These are phyloP conservation scores for Solanum peruvianum DNA, from an alignment of 257 asterid genomes.

Conservation along the genomic window DNA sequence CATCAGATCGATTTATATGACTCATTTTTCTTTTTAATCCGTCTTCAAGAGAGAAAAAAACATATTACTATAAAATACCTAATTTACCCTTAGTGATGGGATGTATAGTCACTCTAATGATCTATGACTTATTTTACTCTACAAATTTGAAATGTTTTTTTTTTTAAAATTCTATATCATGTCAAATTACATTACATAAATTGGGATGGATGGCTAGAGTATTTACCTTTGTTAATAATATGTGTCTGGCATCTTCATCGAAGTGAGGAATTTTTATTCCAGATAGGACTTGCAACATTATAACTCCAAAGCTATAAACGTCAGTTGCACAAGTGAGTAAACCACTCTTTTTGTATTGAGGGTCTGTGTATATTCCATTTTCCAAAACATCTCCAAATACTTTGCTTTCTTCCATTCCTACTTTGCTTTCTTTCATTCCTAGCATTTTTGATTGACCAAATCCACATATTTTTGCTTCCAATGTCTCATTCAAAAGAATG, in stretches of 20 bases:
- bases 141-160: too few relatives aligned
- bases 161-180: too few relatives aligned
- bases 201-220: not conserved
- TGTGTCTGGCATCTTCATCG: slow-evolving; percentile 50
- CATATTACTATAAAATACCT: too few relatives aligned
- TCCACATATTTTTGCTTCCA: slow-evolving; percentile 68
- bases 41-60: too few relatives aligned
- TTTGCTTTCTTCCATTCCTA: slow-evolving; percentile 63
- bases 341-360: slow-evolving; percentile 78
- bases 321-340: slow-evolving; percentile 71
- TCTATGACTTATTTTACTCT: too few relatives aligned
- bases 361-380: slow-evolving; percentile 72
- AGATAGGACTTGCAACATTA: slow-evolving; percentile 58
- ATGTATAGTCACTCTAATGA: not conserved
- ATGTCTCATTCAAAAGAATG: slow-evolving; percentile 49
- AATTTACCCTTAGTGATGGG: too few relatives aligned
- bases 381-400: slow-evolving; percentile 70
- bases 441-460: slow-evolving; percentile 62
- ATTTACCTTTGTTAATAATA: slow-evolving; percentile 59
- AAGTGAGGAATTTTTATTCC: slow-evolving; percentile 56
- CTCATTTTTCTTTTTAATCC: not conserved
- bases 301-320: slow-evolving; percentile 70
- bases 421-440: slow-evolving; percentile 67
- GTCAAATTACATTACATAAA: too few relatives aligned
- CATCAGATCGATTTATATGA: not conserved